Evolutionary conservation across 108 stramenopile species (phyloP).

Genomic region (Fragilariopsis cylindrus): DNA sequence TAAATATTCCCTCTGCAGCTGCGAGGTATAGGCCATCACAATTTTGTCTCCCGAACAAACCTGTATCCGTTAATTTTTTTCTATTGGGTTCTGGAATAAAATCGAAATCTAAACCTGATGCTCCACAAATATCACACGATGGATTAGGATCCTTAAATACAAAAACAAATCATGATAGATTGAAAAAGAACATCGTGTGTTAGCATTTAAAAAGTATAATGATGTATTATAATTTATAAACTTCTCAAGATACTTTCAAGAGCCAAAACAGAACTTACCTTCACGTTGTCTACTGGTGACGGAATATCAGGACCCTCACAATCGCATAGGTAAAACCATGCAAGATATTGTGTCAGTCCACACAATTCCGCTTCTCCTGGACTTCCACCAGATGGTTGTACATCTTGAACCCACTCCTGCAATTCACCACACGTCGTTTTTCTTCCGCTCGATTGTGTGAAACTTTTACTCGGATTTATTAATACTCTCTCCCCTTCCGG

Average conservation of each 20-base stretch:
- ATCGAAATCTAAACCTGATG: constrained; percentile 1
- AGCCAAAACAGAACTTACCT: too few relatives aligned
- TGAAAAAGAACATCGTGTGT: too few relatives aligned
- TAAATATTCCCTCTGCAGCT: constrained; percentile 1
- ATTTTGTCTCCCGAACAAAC: neutral
- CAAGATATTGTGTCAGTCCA: neutral
- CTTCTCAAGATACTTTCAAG: too few relatives aligned
- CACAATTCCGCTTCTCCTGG: constrained; percentile 1
- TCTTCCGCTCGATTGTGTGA: neutral
- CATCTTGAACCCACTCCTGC: constrained; percentile 17
- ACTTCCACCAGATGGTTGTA: neutral
- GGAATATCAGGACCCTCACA: constrained; percentile 14
- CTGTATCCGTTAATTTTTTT: constrained; percentile 8
- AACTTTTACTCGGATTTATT: neutral
- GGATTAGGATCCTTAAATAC: constrained; percentile 5
- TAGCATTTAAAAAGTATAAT: too few relatives aligned
- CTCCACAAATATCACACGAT: constrained; percentile 4
- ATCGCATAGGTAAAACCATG: neutral
- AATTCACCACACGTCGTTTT: neutral
- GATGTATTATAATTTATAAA: too few relatives aligned
- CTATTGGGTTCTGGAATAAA: constrained; percentile 16
- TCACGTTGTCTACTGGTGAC: neutral
- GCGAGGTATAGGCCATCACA: constrained; percentile 8
- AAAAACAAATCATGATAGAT: too few relatives aligned
- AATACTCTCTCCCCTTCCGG: neutral